Conservation (phyloP, 306 rosid species). For the Sicyos edulis region DNA sequence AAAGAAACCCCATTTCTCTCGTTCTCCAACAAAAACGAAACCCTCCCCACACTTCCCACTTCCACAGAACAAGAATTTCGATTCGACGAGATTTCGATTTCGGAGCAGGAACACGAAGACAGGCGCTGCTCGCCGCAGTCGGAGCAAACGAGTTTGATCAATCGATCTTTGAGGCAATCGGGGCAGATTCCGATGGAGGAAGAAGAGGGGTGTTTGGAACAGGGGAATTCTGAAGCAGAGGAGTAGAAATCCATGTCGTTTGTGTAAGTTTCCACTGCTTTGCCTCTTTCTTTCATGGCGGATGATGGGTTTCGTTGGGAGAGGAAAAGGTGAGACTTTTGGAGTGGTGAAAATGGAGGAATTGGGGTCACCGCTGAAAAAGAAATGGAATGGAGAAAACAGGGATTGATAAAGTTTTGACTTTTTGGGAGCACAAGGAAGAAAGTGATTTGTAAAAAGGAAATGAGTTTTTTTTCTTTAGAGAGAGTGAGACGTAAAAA, state of each 20-base stretch:
- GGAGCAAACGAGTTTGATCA: constrained; percentile 74
- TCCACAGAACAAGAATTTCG: constrained; percentile 81
- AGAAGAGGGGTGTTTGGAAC: constrained; percentile 78
- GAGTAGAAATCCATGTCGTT: constrained; percentile 70
- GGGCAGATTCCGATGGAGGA: constrained; percentile 84
- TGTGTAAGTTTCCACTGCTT: constrained; percentile 46
- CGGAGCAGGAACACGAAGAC: constrained; percentile 97
- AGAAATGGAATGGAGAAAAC: not conserved
- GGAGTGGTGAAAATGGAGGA: constrained; percentile 20
- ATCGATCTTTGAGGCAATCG: constrained; percentile 74
- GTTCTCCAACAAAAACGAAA: constrained; percentile 81
- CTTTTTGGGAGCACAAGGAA: not conserved
- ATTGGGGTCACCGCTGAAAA: constrained; percentile 8
- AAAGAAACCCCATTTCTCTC: constrained; percentile 43
- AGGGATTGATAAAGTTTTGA: constrained; percentile 17
- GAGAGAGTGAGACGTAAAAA: constrained; percentile 17
- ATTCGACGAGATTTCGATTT: constrained; percentile 69
- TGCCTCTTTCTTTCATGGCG: constrained; percentile 71
- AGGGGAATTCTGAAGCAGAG: constrained; percentile 56
- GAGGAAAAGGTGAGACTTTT: no score
- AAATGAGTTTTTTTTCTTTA: no score
- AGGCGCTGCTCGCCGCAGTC: constrained; percentile 98
- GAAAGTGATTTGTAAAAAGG: no score
- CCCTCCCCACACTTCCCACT: constrained; percentile 86
- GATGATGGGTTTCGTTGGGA: no score